Base-by-base conservation (phyloP, 1,139 yeast genomes). In the Saccharomyces hybrid region DNA sequence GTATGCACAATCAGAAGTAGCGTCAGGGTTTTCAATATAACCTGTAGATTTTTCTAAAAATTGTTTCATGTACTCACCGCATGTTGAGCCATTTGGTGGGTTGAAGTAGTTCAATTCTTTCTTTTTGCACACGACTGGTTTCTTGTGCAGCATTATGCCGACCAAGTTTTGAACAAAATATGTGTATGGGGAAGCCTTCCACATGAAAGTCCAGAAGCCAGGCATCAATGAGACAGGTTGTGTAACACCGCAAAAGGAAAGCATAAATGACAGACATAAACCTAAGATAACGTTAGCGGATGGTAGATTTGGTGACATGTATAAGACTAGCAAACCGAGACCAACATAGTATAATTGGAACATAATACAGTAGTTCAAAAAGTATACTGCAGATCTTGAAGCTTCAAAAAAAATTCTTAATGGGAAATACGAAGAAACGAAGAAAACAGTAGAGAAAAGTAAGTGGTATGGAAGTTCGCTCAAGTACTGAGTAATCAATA, bases 141-240 rank as follows among this genome's bases (percentile, higher is more conserved):
- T 78, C 16, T 78, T 75, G 57, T 84, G 86, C 32, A 84, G 69
- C 55, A 84, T 57, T 8, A 75, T 58, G 25, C 80, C 70, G 49
- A 84, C 75, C 64, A 84, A 71, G 46, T 83, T 84, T 53, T 82
- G 83, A 53, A 86, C 78, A 60, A 82, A 75, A 63, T 85, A 86
- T 0, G 89, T 83, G 70, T 81, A 79, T 26, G 93, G 93, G 4
- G 87, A 81, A 2, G 79, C 78, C 64, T 83, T 80, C 73, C 83
- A 81, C 88, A 86, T 84, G 74, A 86, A 88, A 1, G 75, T 77
- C 84, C 85, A 86, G 72, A 86, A 85, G 1, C 83, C 82, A n/a
- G 86, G 87, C 79, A 83, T 78, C 55, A 79, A 72, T 3, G 63
- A 55, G 19, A 70, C 72, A n/a, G 86, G 85, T 65, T 82, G 87